Evolutionary conservation across 2,329 filamentous ascomycete genomes (phyloP).

Genomic region (Cercospora nicotianae): DNA sequence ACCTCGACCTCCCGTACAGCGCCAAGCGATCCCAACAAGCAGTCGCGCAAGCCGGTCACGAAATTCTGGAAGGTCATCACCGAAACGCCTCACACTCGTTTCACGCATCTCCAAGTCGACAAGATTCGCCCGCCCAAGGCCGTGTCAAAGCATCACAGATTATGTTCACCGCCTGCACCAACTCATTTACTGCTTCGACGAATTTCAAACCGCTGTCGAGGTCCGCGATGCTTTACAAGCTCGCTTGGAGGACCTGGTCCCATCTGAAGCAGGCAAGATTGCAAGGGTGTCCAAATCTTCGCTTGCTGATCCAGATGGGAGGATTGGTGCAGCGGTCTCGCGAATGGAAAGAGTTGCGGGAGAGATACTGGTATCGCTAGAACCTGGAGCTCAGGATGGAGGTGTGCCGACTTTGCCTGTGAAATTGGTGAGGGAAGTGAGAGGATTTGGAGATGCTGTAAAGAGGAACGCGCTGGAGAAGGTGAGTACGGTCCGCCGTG

Average conservation of each 20-base stretch:
- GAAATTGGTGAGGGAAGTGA: background rate
- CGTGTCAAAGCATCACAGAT: background rate
- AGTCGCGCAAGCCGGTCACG: background rate
- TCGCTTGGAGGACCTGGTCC: background rate
- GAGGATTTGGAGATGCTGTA: background rate
- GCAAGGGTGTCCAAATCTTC: background rate
- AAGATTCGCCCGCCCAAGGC: background rate
- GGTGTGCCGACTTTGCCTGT: background rate
- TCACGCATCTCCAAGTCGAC: background rate
- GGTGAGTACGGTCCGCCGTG: background rate
- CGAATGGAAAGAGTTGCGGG: background rate
- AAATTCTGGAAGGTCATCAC: background rate
- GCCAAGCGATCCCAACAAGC: background rate
- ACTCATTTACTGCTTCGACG: background rate
- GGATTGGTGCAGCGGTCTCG: background rate
- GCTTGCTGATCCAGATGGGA: background rate
- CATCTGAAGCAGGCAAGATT: background rate
- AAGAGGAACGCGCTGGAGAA: background rate
- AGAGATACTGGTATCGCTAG: background rate
- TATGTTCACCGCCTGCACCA: background rate
- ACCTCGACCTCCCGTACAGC: background rate
- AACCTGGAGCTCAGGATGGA: background rate
- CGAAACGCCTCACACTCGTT: background rate
- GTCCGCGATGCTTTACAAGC: background rate
- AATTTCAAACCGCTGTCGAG: background rate